These are phyloP conservation scores for Didymella glomerata DNA, from an alignment of 2,329 filamentous ascomycete genomes.

Conservation along the genomic window DNA sequence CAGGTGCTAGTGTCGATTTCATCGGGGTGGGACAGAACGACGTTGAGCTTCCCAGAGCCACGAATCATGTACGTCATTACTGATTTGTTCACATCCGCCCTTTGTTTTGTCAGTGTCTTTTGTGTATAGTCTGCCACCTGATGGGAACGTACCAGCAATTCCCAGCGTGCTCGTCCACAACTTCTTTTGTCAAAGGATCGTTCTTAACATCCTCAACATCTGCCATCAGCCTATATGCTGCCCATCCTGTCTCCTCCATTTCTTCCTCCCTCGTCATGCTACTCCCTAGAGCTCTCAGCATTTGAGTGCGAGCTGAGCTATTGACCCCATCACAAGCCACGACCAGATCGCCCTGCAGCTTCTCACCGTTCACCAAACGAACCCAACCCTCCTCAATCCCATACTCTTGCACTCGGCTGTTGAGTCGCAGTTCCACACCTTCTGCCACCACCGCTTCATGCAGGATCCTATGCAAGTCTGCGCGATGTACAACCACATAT, in stretches of 20 bases:
- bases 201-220: constrained; percentile 20
- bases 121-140: not conserved
- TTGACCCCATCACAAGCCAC: constrained; percentile 29
- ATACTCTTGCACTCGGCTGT: constrained; percentile 25
- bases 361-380: constrained; percentile 19
- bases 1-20: constrained; percentile 23
- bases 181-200: constrained; percentile 18
- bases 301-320: constrained; percentile 21
- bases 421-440: constrained; percentile 26
- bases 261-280: not conserved
- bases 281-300: constrained; percentile 11
- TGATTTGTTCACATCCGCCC: constrained; percentile 21
- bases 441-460: constrained; percentile 23
- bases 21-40: constrained; percentile 29
- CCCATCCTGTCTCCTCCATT: constrained; percentile 26
- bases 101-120: not conserved
- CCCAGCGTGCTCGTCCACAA: constrained; percentile 22
- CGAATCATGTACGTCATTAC: constrained; percentile 32
- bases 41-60: constrained; percentile 24
- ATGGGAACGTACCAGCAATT: constrained; percentile 23
- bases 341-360: constrained; percentile 19
- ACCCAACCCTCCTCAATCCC: constrained; percentile 26
- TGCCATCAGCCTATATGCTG: constrained; percentile 27
- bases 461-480: constrained; percentile 27
- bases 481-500: constrained; percentile 29